Evolutionary conservation across 179 eudicot genomes (phyloP), one percentile per base, ranked within the genome.

Genomic region (Gypsophila paniculata): DNA sequence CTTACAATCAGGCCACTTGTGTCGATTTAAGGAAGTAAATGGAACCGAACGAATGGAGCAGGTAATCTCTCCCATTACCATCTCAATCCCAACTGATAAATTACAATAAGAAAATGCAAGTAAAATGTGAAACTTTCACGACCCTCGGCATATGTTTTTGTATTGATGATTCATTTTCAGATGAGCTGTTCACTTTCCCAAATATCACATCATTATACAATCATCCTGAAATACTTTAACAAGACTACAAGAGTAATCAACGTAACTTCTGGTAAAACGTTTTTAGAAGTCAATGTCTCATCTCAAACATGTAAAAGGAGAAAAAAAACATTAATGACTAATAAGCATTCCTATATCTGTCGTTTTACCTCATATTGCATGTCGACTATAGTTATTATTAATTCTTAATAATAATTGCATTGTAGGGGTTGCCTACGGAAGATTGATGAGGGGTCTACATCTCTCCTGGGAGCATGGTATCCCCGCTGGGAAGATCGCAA

Each of bases 401-500:
- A 17, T 42, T 9, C 46, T 6, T 6, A 42, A 18, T 18, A 18
- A 63, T 22, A 63, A 63, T 63, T 5, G 44, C 21, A 61, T 46
- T 0, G 68, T 36, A 36, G 49, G 51, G 26, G 22, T 18, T 3
- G 57, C 57, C 19, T 42, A 42, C 11, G 46, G 46, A 42, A 42
- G 46, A 42, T 42, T 42, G 46, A 6, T 9, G 46, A 42, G 11
- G 46, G 46, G 8, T 75, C 76, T 89, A 93, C 96, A 88, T 78
- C 77, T 93, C 98, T 79, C 98, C 98, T 0, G 98, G 97, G 81
- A 93, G 97, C 98, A 93, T 93, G 0, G 98, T 93, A 74, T 93
- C 97, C 23, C 81, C 97, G 0, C 96, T 95, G 0, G 98, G 98
- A 67, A 93, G 90, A 79, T 89, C 98, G 77, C 98, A 93, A 15